Conservation (phyloP, 352 stramenopile genomes). For the Vaucheria bursata region DNA sequence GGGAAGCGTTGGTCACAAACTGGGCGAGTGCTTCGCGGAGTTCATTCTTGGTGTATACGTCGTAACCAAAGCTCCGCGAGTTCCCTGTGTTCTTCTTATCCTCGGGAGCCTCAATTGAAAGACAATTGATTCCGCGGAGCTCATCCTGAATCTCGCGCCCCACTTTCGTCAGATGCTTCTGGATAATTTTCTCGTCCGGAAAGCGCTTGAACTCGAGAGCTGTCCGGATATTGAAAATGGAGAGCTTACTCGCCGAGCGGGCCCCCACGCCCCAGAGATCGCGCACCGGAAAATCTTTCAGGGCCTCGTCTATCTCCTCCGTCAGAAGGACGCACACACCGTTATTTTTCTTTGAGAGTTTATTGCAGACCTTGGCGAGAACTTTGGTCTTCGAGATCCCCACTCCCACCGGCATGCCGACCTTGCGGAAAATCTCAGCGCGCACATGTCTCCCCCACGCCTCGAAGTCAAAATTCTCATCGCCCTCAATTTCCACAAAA, state of each 20-base stretch:
- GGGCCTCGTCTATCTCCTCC: background rate
- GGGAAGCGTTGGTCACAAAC: background rate
- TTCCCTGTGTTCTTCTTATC: background rate
- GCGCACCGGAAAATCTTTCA: background rate
- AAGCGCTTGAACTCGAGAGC: background rate
- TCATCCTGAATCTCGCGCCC: background rate
- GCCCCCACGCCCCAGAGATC: background rate
- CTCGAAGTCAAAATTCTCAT: background rate
- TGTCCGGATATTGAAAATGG: background rate
- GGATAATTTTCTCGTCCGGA: background rate
- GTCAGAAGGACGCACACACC: background rate
- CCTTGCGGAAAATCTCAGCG: background rate
- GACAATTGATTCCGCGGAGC: background rate
- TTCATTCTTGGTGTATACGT: background rate
- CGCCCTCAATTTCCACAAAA: background rate
- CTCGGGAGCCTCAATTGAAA: background rate
- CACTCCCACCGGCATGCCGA: background rate
- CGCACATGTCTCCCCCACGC: background rate
- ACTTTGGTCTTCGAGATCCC: background rate
- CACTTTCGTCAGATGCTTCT: background rate
- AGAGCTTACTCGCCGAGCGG: background rate
- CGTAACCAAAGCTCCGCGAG: background rate
- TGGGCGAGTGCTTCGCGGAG: background rate
- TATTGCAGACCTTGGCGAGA: background rate
- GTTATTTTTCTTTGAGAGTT: background rate